Conservation (phyloP, 1,284 basidiomycete species). For the Cutaneotrichosporon dermatis region DNA sequence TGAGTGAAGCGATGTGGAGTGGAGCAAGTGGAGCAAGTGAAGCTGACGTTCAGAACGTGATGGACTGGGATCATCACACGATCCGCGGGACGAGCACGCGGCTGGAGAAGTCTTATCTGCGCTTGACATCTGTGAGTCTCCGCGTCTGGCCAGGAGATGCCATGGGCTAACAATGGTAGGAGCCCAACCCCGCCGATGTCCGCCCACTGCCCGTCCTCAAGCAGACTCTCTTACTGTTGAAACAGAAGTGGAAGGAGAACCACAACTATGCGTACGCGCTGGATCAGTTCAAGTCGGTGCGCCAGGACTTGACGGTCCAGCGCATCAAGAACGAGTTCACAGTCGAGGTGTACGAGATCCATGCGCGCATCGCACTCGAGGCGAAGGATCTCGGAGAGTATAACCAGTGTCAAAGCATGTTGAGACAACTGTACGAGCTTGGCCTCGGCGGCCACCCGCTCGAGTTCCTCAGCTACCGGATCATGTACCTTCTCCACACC, state of each 20-base stretch:
- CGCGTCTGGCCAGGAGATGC: background rate
- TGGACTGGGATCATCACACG: constrained; percentile 93
- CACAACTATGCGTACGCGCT: constrained; percentile 84
- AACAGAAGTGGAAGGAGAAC: constrained; percentile 81
- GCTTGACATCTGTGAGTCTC: constrained; percentile 76
- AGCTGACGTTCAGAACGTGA: constrained; percentile 67
- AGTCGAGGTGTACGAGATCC: constrained; percentile 95
- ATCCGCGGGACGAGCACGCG: constrained; percentile 87
- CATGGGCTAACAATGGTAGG: constrained; percentile 52
- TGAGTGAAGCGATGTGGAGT: constrained; percentile 32
- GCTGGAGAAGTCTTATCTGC: constrained; percentile 92
- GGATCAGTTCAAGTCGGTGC: constrained; percentile 95
- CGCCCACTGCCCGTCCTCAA: constrained; percentile 80
- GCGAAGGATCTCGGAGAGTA: constrained; percentile 98
- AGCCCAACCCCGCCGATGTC: constrained; percentile 91
- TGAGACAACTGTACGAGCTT: constrained; percentile 86
- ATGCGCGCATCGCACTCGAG: constrained; percentile 94
- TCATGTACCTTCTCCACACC: constrained; percentile 91
- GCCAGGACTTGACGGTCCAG: constrained; percentile 98
- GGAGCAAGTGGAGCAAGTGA: too few relatives aligned
- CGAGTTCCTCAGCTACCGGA: constrained; percentile 96
- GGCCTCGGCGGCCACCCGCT: constrained; percentile 84
- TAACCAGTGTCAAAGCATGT: constrained; percentile 92
- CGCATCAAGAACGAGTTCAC: constrained; percentile 99
- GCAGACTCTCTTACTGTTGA: constrained; percentile 80